Evolutionary conservation across 2,329 filamentous ascomycete genomes (phyloP).

Genomic region (Cladosporium cucumerinum): DNA sequence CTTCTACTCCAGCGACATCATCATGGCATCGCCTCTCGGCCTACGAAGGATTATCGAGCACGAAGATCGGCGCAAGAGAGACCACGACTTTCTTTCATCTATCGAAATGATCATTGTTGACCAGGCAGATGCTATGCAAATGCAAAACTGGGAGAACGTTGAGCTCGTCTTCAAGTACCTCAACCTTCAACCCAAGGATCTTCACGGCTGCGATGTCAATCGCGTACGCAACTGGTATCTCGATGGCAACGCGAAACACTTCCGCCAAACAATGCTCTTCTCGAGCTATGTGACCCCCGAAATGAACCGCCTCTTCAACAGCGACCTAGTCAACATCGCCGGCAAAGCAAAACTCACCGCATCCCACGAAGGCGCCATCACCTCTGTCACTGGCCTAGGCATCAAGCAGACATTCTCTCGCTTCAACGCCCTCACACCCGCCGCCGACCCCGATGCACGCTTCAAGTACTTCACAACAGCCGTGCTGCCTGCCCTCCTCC

Average conservation of each 20-base stretch:
- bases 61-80: slow-evolving; percentile 65
- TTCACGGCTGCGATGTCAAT: slow-evolving; percentile 90
- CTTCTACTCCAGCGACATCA: slow-evolving; percentile 95
- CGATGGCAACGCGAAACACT: slow-evolving; percentile 74
- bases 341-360: slow-evolving; percentile 72
- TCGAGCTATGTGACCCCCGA: slow-evolving; percentile 85
- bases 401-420: slow-evolving; percentile 86
- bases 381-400: slow-evolving; percentile 50
- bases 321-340: slow-evolving; percentile 73
- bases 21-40: slow-evolving; percentile 85
- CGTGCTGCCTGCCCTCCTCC: slow-evolving; percentile 70
- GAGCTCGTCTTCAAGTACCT: slow-evolving; percentile 88
- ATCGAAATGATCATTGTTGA: slow-evolving; percentile 89
- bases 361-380: slow-evolving; percentile 66
- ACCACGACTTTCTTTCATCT: slow-evolving; percentile 89
- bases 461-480: slow-evolving; percentile 89
- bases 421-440: slow-evolving; percentile 68
- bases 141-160: slow-evolving; percentile 98
- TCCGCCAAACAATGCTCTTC: slow-evolving; percentile 81
- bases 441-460: slow-evolving; percentile 76
- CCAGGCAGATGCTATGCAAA: slow-evolving; percentile 86
- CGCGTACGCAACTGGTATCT: slow-evolving; percentile 89
- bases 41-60: slow-evolving; percentile 87
- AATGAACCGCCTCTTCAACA: slow-evolving; percentile 73
- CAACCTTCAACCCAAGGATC: slow-evolving; percentile 75